Evolutionary conservation across 1,284 basidiomycete species (phyloP).

Genomic region (Thecaphora frezii): DNA sequence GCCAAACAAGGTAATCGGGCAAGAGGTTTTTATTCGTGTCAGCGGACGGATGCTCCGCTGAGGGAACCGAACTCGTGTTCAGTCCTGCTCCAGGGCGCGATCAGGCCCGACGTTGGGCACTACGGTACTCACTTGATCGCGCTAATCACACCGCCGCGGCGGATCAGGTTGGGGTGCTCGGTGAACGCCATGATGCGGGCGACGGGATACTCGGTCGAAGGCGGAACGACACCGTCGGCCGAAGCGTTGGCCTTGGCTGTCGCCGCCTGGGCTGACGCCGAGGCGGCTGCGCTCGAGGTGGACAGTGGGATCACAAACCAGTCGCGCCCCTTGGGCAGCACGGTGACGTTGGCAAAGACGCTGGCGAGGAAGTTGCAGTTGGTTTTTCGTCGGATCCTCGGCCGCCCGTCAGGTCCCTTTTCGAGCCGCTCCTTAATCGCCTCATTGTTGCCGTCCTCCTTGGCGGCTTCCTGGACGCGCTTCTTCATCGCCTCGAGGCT

Average conservation of each 20-base stretch:
- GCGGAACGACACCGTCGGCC: conserved; percentile 14
- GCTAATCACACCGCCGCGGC: conserved; percentile 55
- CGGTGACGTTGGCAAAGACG: conserved; percentile 57
- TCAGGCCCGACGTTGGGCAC: too few relatives aligned
- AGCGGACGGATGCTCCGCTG: too few relatives aligned
- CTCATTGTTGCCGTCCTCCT: conserved; percentile 12
- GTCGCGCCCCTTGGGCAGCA: conserved; percentile 51
- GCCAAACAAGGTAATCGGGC: too few relatives aligned
- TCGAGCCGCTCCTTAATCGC: conserved; percentile 36
- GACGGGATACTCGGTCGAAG: conserved; percentile 50
- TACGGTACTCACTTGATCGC: conserved; percentile 37
- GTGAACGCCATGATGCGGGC: conserved; percentile 55
- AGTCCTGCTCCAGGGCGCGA: too few relatives aligned
- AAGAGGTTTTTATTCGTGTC: too few relatives aligned
- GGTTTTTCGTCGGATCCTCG: conserved; percentile 50
- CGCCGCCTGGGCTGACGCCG: conserved; percentile 38
- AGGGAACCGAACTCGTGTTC: too few relatives aligned
- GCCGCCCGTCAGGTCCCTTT: conserved; percentile 35
- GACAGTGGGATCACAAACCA: conserved; percentile 51
- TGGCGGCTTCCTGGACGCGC: conserved; percentile 36
- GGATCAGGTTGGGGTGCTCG: conserved; percentile 57
- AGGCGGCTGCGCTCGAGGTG: conserved; percentile 30
- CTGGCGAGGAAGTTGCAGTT: conserved; percentile 58
- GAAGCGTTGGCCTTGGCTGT: conserved; percentile 8
- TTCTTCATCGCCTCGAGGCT: conserved; percentile 51